Evolutionary conservation across 2,329 filamentous ascomycete genomes (phyloP).

Genomic region (Penicillium corylophilum): DNA sequence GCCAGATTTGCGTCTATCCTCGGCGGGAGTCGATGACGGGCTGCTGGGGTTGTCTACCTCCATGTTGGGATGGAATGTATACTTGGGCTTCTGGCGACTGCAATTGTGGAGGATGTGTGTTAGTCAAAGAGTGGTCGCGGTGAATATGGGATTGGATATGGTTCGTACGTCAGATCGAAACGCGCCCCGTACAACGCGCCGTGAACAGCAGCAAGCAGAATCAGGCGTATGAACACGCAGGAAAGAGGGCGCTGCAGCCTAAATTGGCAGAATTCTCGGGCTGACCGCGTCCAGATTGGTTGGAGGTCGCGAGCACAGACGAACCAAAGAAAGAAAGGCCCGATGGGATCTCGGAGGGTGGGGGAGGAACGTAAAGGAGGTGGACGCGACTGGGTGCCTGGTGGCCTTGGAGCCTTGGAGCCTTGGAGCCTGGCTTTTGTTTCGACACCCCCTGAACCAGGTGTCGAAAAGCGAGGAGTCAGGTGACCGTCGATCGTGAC

Average conservation of each 20-base stretch:
- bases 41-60: slow-evolving; percentile 21
- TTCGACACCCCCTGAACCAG: background rate
- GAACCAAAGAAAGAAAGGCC: slow-evolving; percentile 2
- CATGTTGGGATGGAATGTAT: slow-evolving; percentile 11
- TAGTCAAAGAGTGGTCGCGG: background rate
- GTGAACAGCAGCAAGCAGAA: slow-evolving; percentile 18
- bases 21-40: slow-evolving; percentile 22
- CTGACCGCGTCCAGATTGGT: background rate
- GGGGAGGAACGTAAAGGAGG: slow-evolving; percentile 18
- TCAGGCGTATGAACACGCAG: slow-evolving; percentile 1
- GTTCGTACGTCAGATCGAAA: slow-evolving; percentile 15
- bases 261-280: background rate
- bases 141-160: background rate
- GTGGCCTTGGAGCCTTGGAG: slow-evolving; percentile 6
- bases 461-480: slow-evolving; percentile 1
- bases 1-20: slow-evolving; percentile 46
- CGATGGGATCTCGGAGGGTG: slow-evolving; percentile 12
- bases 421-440: background rate
- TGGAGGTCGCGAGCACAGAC: background rate
- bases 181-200: slow-evolving; percentile 26
- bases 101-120: slow-evolving; percentile 9
- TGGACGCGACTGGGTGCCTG: slow-evolving; percentile 17
- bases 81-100: background rate
- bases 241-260: background rate
- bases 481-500: background rate